phyloP scores from a whole-genome alignment of 2,329 filamentous ascomycete species.

The Microsporum ferrugineum region DNA sequence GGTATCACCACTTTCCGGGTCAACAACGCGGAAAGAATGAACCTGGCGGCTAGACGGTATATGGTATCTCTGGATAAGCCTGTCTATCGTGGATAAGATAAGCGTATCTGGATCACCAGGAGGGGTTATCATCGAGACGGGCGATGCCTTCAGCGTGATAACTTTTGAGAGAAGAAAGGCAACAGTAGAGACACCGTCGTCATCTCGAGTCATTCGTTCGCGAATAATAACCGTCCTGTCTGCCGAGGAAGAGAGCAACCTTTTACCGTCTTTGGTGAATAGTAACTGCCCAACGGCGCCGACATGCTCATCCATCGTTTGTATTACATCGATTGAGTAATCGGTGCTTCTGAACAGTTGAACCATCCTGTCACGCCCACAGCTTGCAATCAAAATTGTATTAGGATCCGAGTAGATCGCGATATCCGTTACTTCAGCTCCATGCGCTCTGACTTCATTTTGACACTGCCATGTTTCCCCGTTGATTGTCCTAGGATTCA shows the following conservation, averaged over 20 bases:
- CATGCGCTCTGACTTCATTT: conserved; percentile 73
- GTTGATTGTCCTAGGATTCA: conserved; percentile 21
- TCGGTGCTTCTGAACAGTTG: conserved; percentile 64
- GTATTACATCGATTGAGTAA: conserved; percentile 61
- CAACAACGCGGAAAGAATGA: conserved; percentile 68
- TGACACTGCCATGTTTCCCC: conserved; percentile 48
- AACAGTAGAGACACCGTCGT: conserved; percentile 43
- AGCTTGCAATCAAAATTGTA: conserved; percentile 62
- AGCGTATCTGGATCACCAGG: conserved; percentile 48
- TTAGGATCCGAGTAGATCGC: conserved; percentile 54
- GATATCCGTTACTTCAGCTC: conserved; percentile 73
- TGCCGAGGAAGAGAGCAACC: conserved; percentile 72
- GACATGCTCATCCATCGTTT: conserved; percentile 85
- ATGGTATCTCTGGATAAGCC: conserved; percentile 48
- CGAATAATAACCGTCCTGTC: conserved; percentile 80
- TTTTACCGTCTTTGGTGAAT: conserved; percentile 58
- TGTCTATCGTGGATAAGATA: conserved; percentile 51
- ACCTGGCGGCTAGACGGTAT: conserved; percentile 57
- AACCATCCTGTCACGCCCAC: conserved; percentile 78
- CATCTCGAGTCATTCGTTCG: conserved; percentile 59
- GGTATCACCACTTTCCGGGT: conserved; percentile 67
- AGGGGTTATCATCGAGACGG: conserved; percentile 67
- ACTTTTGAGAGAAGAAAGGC: conserved; percentile 68
- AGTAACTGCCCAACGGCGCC: conserved; percentile 70
- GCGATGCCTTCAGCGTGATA: conserved; percentile 74